Evolutionary conservation across 495 filamentous ascomycete genomes (phyloP).

Genomic region (Extremus antarcticus): DNA sequence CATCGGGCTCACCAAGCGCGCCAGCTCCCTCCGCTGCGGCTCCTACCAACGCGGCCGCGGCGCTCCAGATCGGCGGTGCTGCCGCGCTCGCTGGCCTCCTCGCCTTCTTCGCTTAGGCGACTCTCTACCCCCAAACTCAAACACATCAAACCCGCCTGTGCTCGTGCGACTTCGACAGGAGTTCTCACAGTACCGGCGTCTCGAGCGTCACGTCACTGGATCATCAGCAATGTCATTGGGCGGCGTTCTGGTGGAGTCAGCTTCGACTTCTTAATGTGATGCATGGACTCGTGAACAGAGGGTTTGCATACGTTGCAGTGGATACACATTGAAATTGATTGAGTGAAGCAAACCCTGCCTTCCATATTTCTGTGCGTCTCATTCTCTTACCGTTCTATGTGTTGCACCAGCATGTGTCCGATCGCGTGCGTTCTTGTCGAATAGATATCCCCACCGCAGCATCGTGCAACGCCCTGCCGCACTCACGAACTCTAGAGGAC

Average conservation of each 20-base stretch:
- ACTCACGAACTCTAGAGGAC: too few relatives aligned
- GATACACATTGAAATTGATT: background rate
- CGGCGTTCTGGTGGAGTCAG: background rate
- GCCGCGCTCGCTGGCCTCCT: slow-evolving; percentile 7
- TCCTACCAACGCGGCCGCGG: slow-evolving; percentile 1
- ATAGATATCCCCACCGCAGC: too few relatives aligned
- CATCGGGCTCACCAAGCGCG: background rate
- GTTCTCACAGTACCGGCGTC: too few relatives aligned
- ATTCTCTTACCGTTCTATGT: background rate
- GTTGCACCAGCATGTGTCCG: too few relatives aligned
- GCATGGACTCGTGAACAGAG: background rate
- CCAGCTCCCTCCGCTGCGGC: background rate
- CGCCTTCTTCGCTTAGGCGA: slow-evolving; percentile 9
- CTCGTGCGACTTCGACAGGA: too few relatives aligned
- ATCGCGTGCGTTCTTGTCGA: too few relatives aligned
- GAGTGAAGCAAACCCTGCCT: background rate
- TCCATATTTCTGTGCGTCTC: background rate
- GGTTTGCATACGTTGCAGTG: background rate
- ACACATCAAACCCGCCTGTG: too few relatives aligned
- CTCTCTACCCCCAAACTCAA: too few relatives aligned
- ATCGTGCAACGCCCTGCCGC: too few relatives aligned
- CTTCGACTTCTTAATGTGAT: background rate
- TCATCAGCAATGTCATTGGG: background rate
- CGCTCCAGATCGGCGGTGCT: background rate
- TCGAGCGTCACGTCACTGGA: background rate